A percentile compares a stretch with the other conserved stretches of the same genome.
Evolutionary conservation across 495 filamentous ascomycete species (phyloP).

Genomic region (Aspergillus haitiensis): DNA sequence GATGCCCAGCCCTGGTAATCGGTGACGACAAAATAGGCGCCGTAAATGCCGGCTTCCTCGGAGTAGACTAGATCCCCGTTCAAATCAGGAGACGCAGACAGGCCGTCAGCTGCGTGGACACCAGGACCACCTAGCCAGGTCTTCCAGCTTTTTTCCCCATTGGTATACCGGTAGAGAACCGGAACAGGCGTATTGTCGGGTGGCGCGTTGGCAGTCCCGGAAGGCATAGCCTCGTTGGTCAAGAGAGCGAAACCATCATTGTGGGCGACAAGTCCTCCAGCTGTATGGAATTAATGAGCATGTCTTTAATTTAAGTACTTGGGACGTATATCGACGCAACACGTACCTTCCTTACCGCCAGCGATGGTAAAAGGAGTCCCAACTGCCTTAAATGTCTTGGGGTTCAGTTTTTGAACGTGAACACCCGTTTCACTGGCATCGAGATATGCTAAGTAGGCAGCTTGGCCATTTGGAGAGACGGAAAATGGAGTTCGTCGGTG

Average conservation of each 20-base stretch:
- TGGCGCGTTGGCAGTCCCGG: conserved; percentile 46
- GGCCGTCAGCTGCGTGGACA: conserved; percentile 43
- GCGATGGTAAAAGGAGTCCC: conserved; percentile 44
- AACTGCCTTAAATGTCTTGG: conserved; percentile 45
- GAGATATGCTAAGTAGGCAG: conserved; percentile 54
- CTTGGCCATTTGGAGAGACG: conserved; percentile 50
- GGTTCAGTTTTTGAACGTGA: conserved; percentile 50
- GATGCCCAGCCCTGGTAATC: conserved; percentile 50
- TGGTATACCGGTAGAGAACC: conserved; percentile 48
- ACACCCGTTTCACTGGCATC: conserved; percentile 49
- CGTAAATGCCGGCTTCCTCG: conserved; percentile 48
- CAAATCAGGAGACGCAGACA: conserved; percentile 49
- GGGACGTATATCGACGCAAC: neutral
- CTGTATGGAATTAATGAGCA: conserved; percentile 21
- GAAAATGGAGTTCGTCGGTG: conserved; percentile 56
- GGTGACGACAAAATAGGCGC: conserved; percentile 56
- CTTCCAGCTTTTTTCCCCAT: conserved; percentile 50
- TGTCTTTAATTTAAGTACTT: neutral
- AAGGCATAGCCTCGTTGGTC: conserved; percentile 49
- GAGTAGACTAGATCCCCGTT: conserved; percentile 59
- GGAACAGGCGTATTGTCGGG: conserved; percentile 47
- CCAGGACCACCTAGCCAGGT: conserved; percentile 52
- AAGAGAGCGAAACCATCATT: conserved; percentile 57
- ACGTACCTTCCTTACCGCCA: conserved; percentile 46
- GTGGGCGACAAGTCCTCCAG: conserved; percentile 56